phyloP scores from a whole-genome alignment of 2,329 filamentous ascomycete species.

The Escovopsis sp. region DNA sequence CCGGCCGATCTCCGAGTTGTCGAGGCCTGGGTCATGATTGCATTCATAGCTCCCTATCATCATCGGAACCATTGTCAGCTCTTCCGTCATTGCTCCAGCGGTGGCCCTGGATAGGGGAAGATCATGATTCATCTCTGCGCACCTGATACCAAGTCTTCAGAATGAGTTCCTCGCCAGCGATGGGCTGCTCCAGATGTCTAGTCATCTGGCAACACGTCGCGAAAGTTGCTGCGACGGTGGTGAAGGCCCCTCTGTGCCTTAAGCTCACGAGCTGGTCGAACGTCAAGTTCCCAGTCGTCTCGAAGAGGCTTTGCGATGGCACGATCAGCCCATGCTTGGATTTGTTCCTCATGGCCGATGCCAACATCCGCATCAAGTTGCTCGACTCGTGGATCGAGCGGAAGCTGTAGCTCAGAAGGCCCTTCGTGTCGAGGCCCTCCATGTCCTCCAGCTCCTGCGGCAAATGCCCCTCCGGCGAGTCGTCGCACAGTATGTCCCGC shows the following conservation, averaged over 20 bases:
- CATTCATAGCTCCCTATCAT: slow-evolving; percentile 44
- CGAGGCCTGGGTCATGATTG: slow-evolving; percentile 60
- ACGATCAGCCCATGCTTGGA: slow-evolving; percentile 28
- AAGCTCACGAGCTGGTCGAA: slow-evolving; percentile 72
- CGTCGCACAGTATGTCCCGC: slow-evolving; percentile 67
- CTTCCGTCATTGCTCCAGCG: not conserved
- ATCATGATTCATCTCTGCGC: slow-evolving; percentile 7
- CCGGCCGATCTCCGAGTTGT: slow-evolving; percentile 86
- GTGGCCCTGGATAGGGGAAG: too few species aligned
- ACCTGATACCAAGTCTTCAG: slow-evolving; percentile 59
- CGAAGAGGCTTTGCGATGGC: slow-evolving; percentile 40
- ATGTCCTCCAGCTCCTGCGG: slow-evolving; percentile 60
- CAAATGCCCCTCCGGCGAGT: slow-evolving; percentile 82
- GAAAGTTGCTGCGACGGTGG: slow-evolving; percentile 82
- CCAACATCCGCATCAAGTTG: slow-evolving; percentile 51
- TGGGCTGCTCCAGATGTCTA: slow-evolving; percentile 28
- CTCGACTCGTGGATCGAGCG: slow-evolving; percentile 88
- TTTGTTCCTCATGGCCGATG: slow-evolving; percentile 36
- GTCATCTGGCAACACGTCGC: slow-evolving; percentile 57
- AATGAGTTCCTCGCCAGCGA: slow-evolving; percentile 24
- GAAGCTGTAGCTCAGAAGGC: slow-evolving; percentile 88
- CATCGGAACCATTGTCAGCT: not conserved
- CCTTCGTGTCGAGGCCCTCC: slow-evolving; percentile 65
- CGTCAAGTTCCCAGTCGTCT: slow-evolving; percentile 53
- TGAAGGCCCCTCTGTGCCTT: slow-evolving; percentile 83